Evolutionary conservation across 2,329 filamentous ascomycete genomes (phyloP).

Genomic region (Conoideocrella luteorostrata): DNA sequence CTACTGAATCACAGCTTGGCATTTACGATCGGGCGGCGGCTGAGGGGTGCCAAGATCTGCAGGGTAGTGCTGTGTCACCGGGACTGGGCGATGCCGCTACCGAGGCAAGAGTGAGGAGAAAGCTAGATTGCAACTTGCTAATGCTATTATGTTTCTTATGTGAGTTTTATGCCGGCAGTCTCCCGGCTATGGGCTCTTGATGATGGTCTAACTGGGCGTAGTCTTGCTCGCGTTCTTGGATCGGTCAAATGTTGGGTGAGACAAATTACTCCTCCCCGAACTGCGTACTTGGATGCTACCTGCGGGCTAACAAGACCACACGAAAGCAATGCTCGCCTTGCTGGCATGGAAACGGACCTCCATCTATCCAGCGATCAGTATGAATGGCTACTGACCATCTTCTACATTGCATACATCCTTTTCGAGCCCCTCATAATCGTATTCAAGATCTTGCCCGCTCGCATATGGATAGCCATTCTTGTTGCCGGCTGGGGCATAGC

Average conservation of each 20-base stretch:
- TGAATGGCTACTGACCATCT: conserved; percentile 17
- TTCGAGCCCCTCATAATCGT: conserved; percentile 13
- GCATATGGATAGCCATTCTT: conserved; percentile 7
- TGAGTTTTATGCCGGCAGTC: not conserved
- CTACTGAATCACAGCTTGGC: not conserved
- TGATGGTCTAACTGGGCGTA: not conserved
- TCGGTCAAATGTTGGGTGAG: conserved; percentile 16
- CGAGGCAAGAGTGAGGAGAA: conserved; percentile 2
- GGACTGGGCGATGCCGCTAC: not conserved
- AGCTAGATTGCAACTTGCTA: conserved; percentile 2
- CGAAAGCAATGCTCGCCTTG: conserved; percentile 16
- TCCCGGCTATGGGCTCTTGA: too few species aligned
- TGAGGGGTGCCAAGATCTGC: not conserved
- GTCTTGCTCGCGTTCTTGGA: conserved; percentile 15
- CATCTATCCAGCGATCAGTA: conserved; percentile 15
- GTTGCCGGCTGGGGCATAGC: conserved; percentile 11
- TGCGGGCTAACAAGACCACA: not conserved
- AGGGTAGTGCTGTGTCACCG: not conserved
- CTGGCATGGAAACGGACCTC: conserved; percentile 15
- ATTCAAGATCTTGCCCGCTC: conserved; percentile 8
- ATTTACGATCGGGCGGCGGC: not conserved
- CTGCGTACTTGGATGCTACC: not conserved
- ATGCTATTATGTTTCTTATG: conserved; percentile 4
- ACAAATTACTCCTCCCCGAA: not conserved
- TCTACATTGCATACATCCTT: conserved; percentile 15